These are phyloP conservation scores for Aspergillus amoenus DNA, from an alignment of 2,329 filamentous ascomycete genomes.

Conservation along the genomic window DNA sequence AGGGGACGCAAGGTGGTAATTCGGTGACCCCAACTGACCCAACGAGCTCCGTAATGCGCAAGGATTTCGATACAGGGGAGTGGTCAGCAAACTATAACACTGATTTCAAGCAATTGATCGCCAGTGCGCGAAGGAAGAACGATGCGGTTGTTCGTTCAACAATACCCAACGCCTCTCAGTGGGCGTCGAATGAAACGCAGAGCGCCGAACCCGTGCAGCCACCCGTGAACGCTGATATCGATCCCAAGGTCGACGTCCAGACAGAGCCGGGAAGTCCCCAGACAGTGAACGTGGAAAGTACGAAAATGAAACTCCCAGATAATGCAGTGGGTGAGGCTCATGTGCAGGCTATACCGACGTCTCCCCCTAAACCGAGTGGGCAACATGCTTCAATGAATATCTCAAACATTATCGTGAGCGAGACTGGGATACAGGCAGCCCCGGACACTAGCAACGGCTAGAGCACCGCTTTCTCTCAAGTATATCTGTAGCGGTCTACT, in stretches of 20 bases:
- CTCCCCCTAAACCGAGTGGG: conserved; percentile 2
- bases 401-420: conserved; percentile 3
- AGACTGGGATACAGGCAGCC: conserved; percentile 1
- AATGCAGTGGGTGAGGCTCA: not conserved
- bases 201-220: conserved; percentile 1
- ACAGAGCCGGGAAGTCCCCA: not conserved
- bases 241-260: not conserved
- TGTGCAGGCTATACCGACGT: not conserved
- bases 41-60: conserved; percentile 65
- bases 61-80: conserved; percentile 78
- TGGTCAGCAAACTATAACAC: conserved; percentile 72
- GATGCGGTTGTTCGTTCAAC: conserved; percentile 29
- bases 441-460: conserved; percentile 12
- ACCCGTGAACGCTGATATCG: not conserved
- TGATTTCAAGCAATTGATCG: conserved; percentile 79
- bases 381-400: conserved; percentile 2
- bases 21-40: conserved; percentile 35
- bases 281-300: not conserved
- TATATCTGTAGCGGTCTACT: not conserved
- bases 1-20: conserved; percentile 71
- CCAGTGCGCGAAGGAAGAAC: conserved; percentile 63
- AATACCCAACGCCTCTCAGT: conserved; percentile 22
- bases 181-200: conserved; percentile 5
- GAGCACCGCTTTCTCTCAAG: not conserved
- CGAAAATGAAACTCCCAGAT: conserved; percentile 1